Conservation (phyloP, 202 grass and related monocot species). For the Eragrostis tef region DNA sequence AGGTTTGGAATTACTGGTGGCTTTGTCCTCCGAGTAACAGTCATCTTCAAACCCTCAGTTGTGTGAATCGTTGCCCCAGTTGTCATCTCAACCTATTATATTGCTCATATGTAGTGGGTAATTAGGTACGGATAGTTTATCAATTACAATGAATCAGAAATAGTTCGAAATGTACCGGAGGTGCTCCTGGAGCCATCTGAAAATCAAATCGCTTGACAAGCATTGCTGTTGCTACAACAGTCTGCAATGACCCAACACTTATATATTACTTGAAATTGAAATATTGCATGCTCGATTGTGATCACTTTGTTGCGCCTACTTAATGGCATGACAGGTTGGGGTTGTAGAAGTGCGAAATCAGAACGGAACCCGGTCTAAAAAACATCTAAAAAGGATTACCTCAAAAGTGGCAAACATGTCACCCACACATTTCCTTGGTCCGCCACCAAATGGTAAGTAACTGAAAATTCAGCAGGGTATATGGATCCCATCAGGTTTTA, state of each 20-base stretch:
- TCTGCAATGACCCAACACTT: conserved; percentile 53
- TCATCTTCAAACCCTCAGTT: conserved; percentile 86
- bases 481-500: conserved; percentile 29
- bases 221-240: conserved; percentile 88
- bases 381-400: conserved; percentile 55
- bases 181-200: conserved; percentile 82
- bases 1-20: conserved; percentile 78
- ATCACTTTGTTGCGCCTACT: conserved; percentile 6
- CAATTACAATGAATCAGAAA: conserved; percentile 29
- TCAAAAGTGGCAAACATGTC: conserved; percentile 99
- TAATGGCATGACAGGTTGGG: conserved; percentile 11
- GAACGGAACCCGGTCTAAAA: conserved; percentile 7
- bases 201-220: conserved; percentile 92
- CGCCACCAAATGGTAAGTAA: conserved; percentile 96
- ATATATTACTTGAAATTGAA: conserved; percentile 18
- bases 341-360: conserved; percentile 13
- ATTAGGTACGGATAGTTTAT: conserved; percentile 1
- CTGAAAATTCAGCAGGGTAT: conserved; percentile 65
- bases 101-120: conserved; percentile 10
- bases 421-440: conserved; percentile 93
- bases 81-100: conserved; percentile 85
- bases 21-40: conserved; percentile 68
- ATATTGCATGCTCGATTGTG: conserved; percentile 25
- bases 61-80: conserved; percentile 96
- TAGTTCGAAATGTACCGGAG: conserved; percentile 61